Evolutionary conservation across 1,139 yeast genomes (phyloP), one percentile per base, ranked within the genome.

Genomic region (Zygosaccharomyces pseudobailii): DNA sequence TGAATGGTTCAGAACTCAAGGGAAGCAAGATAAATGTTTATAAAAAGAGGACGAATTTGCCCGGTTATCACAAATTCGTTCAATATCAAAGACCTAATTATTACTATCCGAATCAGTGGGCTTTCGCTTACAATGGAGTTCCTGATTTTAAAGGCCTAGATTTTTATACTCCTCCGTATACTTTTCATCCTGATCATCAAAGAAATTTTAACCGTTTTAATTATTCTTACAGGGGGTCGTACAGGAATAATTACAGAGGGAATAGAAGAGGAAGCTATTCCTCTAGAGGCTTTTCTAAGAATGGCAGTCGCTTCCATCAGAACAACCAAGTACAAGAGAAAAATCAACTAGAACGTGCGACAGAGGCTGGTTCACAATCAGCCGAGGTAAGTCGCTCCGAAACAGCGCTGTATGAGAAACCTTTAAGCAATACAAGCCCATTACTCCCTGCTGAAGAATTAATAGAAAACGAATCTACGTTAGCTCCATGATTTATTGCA

Each of bases 1-100:
- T 77, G 48, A 76, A 80, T 53, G 82, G 79, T 4, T 62, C 78
- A 0, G 62, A 65, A 2, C 75, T 84, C 52, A 71, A 76, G 48
- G 84, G 78, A n/a, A 70, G 84, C 42, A 73, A 69, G 42, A 71
- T 84, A 46, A 75, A 73, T 49, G 87, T 84, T 19, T 71, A 73
- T 44, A 76, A 76, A n/a, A 84, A 84, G 62, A 74, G 89, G 62
- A 82, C 88, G 1, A 84, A 84, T 55, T 65, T 82, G 22, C 88
- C 87, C 1, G 86, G 86, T 0, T 69, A 77, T 48, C 68, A 71
- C 37, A 39, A 51, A 30, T 63, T 51, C 22, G 32, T 35, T 22
- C 39, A 40, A n/a, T 43, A 42, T 28, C 43, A 37, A 35, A 48
- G 43, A 20, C 42, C 46, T 9, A 34, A 37, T n/a, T 31, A 34